Evolutionary conservation across 495 filamentous ascomycete genomes (phyloP), one percentile per base, ranked within the genome.

Genomic region (Lophiostoma macrostomum): DNA sequence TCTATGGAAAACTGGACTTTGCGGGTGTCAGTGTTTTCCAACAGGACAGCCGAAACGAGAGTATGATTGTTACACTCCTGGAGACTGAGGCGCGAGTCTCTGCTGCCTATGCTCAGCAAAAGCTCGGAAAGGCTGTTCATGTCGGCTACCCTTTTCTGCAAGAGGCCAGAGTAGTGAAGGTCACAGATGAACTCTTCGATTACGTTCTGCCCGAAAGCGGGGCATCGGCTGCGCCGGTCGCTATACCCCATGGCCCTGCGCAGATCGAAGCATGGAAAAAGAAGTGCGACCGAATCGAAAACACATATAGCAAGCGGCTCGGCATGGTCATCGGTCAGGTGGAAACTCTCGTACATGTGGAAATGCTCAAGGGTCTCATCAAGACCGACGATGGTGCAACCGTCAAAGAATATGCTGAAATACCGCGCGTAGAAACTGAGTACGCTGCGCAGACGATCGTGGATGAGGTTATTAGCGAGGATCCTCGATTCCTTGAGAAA

Each of bases 1-100:
- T 91, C 66, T 79, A 77, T 36, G 94, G 88, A 5, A 76, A 73
- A 28, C 76, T 96, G 41, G 90, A 80, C 7, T 96, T 93, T 71
- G 91, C 96, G 67, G 88, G 88, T 10, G 89, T 99, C 37, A 89
- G 80, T 56, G 87, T 99, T n/a, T 99, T 99, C 73, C 88, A 95
- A 66, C 90, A 94, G 56, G 91, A 96, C 36, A 95, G 89, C 64
- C 84, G 91, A 44, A 96, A 97, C 60, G 88, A 96, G 74, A 97
- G 90, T 64, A 94, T 96, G 87, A 80, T 96, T 12, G 76, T 97
- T 52, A 95, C 86, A 11, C 71, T 97, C 24, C 69, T 84, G 30
- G 85, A 91, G 48, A 78, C 85, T 6, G 89, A 88, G 44, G 72
- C 72, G 53, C 79, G 83, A 18, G 83, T 85, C 32, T 87, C 77